Evolutionary conservation across 2,329 filamentous ascomycete genomes (phyloP), one percentile per base, ranked within the genome.

Genomic region (Hypomyces rosellus): DNA sequence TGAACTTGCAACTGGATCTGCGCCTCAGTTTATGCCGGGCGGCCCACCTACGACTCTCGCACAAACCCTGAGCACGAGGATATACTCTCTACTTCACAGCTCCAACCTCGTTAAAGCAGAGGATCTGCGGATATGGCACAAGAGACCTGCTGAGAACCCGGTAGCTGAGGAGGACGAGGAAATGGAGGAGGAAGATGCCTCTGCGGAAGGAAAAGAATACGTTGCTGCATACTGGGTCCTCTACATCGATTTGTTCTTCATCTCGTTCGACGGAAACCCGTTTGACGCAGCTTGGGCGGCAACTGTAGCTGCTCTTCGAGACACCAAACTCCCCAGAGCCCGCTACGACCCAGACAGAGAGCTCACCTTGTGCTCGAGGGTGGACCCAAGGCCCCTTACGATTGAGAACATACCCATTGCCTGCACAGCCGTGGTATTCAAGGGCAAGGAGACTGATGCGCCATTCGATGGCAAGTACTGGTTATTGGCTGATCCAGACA

Each of bases 161-260:
- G 71, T 69, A 14, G 72, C 74, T 14, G 73, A 77, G 18, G 73
- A 75, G 4, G 67, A 66, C 42, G 53, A 56, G 13, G 68, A 72
- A 49, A 65, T 73, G 4, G 69, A 71, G 5, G 71, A 69, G 1
- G 61, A 62, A 0, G 61, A 63, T 7, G 59, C 57, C 20, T 47
- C 49, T 14, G 57, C 55, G 3, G 63, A 69, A 5, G 70, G 66
- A 41, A 66, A 70, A 11, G 65, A 64, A 6, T 64, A 64, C n/a
- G 69, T 92, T 11, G 92, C 88, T 65, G 93, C 86, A 0, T 97
- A 95, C 68, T 99, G 92, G 93, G 85, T 88, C 9, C 81, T 99
- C 16, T 96, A 96, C 68, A 88, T 99, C 57, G 92, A 97, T 64
- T 77, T 96, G n/a, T 80, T 96, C 63, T 93, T 96, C 70, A 85